These are phyloP conservation scores for Populus ilicifolia DNA, from an alignment of 345 rosid genomes.

Conservation along the genomic window DNA sequence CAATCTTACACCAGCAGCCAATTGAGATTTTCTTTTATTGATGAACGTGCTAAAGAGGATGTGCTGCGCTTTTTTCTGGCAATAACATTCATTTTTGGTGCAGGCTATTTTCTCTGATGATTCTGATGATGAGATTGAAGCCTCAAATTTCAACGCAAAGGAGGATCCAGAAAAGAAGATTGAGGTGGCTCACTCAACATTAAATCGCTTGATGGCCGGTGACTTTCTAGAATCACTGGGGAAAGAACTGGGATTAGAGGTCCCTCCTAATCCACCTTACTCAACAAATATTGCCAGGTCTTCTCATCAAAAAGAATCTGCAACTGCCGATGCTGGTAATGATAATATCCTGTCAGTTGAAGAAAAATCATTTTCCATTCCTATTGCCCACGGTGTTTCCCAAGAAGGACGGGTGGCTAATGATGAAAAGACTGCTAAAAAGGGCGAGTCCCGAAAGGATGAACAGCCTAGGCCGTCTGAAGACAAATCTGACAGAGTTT, in stretches of 20 bases:
- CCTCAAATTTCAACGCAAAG: slow-evolving; percentile 22
- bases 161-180: slow-evolving; percentile 62
- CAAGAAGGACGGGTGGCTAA: slow-evolving; percentile 2
- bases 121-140: slow-evolving; percentile 70
- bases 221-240: slow-evolving; percentile 91
- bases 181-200: slow-evolving; percentile 69
- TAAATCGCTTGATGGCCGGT: slow-evolving; percentile 87
- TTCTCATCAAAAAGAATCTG: slow-evolving; percentile 28
- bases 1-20: neutral
- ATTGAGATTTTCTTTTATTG: neutral
- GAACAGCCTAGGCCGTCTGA: slow-evolving; percentile 19
- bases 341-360: slow-evolving; percentile 14
- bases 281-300: slow-evolving; percentile 22
- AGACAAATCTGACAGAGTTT: slow-evolving; percentile 17
- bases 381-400: slow-evolving; percentile 8
- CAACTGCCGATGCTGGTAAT: slow-evolving; percentile 18
- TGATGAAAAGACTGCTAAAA: slow-evolving; percentile 22
- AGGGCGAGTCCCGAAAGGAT: slow-evolving; percentile 17
- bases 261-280: slow-evolving; percentile 62
- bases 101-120: slow-evolving; percentile 96
- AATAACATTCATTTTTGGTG: slow-evolving; percentile 1
- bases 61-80: neutral
- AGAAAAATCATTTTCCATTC: slow-evolving; percentile 11
- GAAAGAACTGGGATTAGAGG: slow-evolving; percentile 92
- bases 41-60: neutral